Evolutionary conservation across 129 eudicot genomes (phyloP).

Genomic region (Silybum marianum): DNA sequence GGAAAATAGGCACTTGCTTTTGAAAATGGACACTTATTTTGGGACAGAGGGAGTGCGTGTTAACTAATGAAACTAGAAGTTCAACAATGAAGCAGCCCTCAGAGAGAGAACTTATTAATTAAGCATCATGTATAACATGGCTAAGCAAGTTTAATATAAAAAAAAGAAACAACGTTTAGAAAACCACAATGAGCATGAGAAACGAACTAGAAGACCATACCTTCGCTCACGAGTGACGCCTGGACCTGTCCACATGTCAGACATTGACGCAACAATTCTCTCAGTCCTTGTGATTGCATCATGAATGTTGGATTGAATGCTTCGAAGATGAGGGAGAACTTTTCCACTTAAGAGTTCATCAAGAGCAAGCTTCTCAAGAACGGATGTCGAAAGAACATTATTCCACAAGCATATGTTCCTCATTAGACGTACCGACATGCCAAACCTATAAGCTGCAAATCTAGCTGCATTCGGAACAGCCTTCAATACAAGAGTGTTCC

Average conservation of each 20-base stretch:
- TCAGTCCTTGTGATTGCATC: slow-evolving; percentile 84
- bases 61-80: not conserved
- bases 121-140: not conserved
- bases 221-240: slow-evolving; percentile 59
- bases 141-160: not conserved
- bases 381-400: slow-evolving; percentile 58
- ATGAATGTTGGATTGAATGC: slow-evolving; percentile 70
- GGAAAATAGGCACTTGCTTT: not conserved
- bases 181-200: not conserved
- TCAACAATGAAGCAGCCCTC: not conserved
- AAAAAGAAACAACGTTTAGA: not conserved
- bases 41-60: not conserved
- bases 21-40: not conserved
- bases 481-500: slow-evolving; percentile 76
- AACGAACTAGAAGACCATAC: slow-evolving; percentile 32
- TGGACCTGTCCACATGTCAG: slow-evolving; percentile 87
- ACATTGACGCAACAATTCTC: slow-evolving; percentile 66
- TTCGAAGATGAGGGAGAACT: slow-evolving; percentile 87
- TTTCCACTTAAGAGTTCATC: slow-evolving; percentile 81
- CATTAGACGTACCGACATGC: slow-evolving; percentile 76
- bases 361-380: slow-evolving; percentile 82
- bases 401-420: slow-evolving; percentile 91
- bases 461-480: slow-evolving; percentile 90
- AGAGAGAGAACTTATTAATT: not conserved
- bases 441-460: slow-evolving; percentile 84